Evolutionary conservation across 2,329 filamentous ascomycete genomes (phyloP).

Genomic region (Pseudovirgaria hyperparasitica): DNA sequence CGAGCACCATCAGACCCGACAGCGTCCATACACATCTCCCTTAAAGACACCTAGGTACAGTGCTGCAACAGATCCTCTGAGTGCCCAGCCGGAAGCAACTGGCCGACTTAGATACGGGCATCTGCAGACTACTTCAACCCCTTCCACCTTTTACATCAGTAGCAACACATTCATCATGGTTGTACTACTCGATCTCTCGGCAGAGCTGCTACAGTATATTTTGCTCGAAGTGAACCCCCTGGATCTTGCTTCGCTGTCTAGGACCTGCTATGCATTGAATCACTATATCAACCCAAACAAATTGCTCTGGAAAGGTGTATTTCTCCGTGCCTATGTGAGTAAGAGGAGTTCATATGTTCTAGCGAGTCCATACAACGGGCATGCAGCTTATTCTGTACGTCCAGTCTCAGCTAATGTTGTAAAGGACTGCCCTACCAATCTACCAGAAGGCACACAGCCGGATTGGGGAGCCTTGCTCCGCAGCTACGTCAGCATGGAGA

Average conservation of each 20-base stretch:
- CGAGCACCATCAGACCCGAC: too few relatives aligned
- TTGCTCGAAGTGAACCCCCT: slow-evolving; percentile 1
- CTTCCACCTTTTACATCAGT: too few relatives aligned
- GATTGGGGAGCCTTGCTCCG: slow-evolving; percentile 25
- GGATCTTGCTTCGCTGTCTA: slow-evolving; percentile 3
- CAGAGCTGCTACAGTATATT: slow-evolving; percentile 5
- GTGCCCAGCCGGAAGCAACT: too few relatives aligned
- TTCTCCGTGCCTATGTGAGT: slow-evolving; percentile 2
- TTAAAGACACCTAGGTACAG: too few relatives aligned
- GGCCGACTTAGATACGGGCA: too few relatives aligned
- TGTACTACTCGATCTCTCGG: slow-evolving; percentile 3
- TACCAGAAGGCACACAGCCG: slow-evolving; percentile 8
- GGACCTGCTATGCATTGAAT: slow-evolving; percentile 3
- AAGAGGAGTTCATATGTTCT: too few relatives aligned
- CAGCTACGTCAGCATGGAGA: slow-evolving; percentile 24
- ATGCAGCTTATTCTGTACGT: slow-evolving; percentile 8
- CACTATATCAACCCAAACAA: slow-evolving; percentile 4
- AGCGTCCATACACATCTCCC: too few relatives aligned
- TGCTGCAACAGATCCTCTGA: too few relatives aligned
- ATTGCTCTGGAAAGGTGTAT: slow-evolving; percentile 5
- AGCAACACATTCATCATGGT: too few relatives aligned
- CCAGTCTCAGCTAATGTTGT: slow-evolving; percentile 1
- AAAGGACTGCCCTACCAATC: slow-evolving; percentile 8
- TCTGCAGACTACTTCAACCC: too few relatives aligned
- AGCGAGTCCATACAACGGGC: slow-evolving; percentile 1